These are phyloP conservation scores for Trichoderma polysporum DNA, from an alignment of 2,329 filamentous ascomycete genomes.

Conservation along the genomic window DNA sequence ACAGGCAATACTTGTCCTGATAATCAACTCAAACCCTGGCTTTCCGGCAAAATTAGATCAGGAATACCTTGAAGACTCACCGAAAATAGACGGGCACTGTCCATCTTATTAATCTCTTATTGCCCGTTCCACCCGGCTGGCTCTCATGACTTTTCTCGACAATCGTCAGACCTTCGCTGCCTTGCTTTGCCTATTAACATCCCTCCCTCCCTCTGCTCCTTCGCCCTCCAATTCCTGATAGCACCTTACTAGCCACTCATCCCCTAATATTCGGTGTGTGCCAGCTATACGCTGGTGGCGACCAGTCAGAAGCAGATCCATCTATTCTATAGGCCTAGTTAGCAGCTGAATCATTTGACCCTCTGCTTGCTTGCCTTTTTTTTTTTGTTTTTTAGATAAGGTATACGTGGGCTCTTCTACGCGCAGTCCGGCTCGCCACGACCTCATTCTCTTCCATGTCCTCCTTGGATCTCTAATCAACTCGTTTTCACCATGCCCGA, in stretches of 20 bases:
- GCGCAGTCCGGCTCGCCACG: not conserved
- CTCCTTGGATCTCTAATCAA: not conserved
- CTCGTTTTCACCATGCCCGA: slow-evolving; percentile 27
- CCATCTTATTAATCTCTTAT: slow-evolving; percentile 6
- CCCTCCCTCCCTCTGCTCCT: not conserved
- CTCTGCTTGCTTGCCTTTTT: not conserved
- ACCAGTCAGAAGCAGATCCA: slow-evolving; percentile 1
- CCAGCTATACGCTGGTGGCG: not conserved
- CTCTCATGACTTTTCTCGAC: slow-evolving; percentile 4
- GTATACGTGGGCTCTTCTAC: not conserved
- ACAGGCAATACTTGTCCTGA: not conserved
- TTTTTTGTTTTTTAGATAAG: not conserved
- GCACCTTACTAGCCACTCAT: not conserved
- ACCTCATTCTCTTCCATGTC: not conserved
- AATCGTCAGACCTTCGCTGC: not conserved
- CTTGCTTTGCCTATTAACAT: not conserved
- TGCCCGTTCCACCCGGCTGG: not conserved
- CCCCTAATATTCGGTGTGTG: not conserved
- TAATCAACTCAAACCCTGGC: not conserved
- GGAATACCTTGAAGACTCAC: not conserved
- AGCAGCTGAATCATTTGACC: not conserved
- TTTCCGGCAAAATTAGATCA: not conserved
- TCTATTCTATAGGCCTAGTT: not conserved
- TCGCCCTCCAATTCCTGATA: not conserved
- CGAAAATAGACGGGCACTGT: not conserved